Evolutionary conservation across 345 rosid species (phyloP).

Genomic region (Gossypium bickii): DNA sequence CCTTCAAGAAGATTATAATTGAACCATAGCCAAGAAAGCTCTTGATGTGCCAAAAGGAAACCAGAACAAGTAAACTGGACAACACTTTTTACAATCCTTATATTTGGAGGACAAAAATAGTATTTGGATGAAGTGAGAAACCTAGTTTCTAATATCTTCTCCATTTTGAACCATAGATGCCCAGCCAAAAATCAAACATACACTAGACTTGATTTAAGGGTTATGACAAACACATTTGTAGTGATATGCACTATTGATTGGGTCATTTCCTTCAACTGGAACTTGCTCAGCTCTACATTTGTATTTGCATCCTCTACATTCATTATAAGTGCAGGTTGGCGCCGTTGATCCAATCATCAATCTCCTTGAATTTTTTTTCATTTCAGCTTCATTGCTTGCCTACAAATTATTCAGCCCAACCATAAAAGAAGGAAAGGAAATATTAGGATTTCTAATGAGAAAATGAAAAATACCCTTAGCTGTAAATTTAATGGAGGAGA

Average conservation of each 20-base stretch:
- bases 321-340: conserved; percentile 87
- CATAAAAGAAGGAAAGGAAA: background rate
- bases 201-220: conserved; percentile 14
- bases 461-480: conserved; percentile 27
- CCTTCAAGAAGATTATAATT: background rate
- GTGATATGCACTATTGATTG: conserved; percentile 81
- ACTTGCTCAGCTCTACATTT: conserved; percentile 94
- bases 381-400: conserved; percentile 18
- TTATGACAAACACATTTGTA: conserved; percentile 89
- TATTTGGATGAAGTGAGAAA: conserved; percentile 6
- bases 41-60: background rate
- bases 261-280: conserved; percentile 93
- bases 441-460: background rate
- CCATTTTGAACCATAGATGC: background rate
- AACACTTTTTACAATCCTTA: no score
- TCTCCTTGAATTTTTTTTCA: conserved; percentile 46
- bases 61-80: conserved; percentile 1
- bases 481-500: conserved; percentile 27
- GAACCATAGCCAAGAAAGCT: background rate
- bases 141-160: background rate
- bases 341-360: conserved; percentile 91
- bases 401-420: background rate
- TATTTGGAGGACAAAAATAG: background rate
- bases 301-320: conserved; percentile 95
- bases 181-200: conserved; percentile 7